These are phyloP conservation scores for Barnettozyma wickerhamii DNA, from an alignment of 805 yeast species.

Conservation along the genomic window DNA sequence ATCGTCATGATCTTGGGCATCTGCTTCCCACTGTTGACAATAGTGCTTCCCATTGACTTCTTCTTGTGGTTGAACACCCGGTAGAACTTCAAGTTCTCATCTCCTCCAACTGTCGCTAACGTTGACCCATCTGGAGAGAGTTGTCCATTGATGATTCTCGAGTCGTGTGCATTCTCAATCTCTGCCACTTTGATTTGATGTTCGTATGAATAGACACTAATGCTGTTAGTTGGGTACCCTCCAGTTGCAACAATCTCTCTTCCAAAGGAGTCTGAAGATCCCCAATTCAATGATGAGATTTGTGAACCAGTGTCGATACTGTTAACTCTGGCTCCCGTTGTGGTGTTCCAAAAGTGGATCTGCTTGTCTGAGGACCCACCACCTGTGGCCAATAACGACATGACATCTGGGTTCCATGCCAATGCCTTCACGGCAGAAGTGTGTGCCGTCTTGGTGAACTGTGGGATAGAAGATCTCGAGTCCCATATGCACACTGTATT, in stretches of 20 bases:
- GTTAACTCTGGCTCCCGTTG: constrained; percentile 82
- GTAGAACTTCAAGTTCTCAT: constrained; percentile 95
- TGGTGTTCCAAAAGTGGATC: constrained; percentile 93
- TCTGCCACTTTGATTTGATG: constrained; percentile 84
- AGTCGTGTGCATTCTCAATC: constrained; percentile 81
- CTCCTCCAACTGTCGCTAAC: constrained; percentile 92
- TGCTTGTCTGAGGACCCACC: constrained; percentile 91
- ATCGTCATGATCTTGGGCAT: constrained; percentile 50
- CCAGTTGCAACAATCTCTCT: constrained; percentile 88
- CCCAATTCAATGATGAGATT: constrained; percentile 93
- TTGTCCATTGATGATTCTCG: constrained; percentile 77
- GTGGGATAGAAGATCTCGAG: constrained; percentile 63
- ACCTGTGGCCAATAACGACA: constrained; percentile 85
- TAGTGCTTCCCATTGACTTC: constrained; percentile 26
- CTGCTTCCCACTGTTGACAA: constrained; percentile 38
- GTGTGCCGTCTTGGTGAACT: constrained; percentile 73
- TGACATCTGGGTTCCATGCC: constrained; percentile 90
- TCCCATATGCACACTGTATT: constrained; percentile 94
- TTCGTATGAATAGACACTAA: constrained; percentile 82
- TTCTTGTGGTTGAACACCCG: constrained; percentile 67
- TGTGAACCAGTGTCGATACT: constrained; percentile 91
- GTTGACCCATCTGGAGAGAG: constrained; percentile 88
- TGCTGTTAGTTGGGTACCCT: constrained; percentile 85
- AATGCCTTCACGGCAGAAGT: constrained; percentile 94
- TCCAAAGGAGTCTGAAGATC: constrained; percentile 66